Conservation (phyloP, 805 yeast species). For the Monosporozyma aerobia region DNA sequence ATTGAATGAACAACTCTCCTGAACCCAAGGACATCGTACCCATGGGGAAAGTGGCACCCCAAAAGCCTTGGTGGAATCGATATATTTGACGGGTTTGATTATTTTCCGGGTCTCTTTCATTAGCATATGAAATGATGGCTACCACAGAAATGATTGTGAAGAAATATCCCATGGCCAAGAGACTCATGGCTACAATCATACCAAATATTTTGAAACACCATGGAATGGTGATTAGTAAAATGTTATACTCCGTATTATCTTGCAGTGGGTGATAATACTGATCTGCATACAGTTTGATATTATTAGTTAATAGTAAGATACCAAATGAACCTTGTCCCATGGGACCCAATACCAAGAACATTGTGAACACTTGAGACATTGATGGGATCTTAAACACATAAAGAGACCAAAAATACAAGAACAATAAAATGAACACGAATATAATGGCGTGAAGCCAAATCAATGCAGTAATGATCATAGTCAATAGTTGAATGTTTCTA, state of each 20-base stretch:
- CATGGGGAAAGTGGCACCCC: slow-evolving; percentile 87
- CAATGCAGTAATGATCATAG: slow-evolving; percentile 45
- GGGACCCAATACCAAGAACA: slow-evolving; percentile 74
- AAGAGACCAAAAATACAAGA: slow-evolving; percentile 53
- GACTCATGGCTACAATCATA: slow-evolving; percentile 35
- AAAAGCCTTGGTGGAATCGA: slow-evolving; percentile 46
- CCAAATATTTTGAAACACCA: slow-evolving; percentile 30
- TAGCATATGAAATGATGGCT: slow-evolving; percentile 17
- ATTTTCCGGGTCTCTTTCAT: slow-evolving; percentile 15
- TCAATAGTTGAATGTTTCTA: slow-evolving; percentile 35
- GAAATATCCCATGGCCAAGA: slow-evolving; percentile 50
- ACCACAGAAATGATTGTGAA: slow-evolving; percentile 39
- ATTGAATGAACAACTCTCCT: slow-evolving; percentile 39
- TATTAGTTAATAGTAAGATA: slow-evolving; percentile 44
- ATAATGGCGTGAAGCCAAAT: slow-evolving; percentile 64
- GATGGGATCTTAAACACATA: slow-evolving; percentile 51
- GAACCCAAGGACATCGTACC: slow-evolving; percentile 71
- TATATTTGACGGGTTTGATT: slow-evolving; percentile 20
- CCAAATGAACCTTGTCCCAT: slow-evolving; percentile 80
- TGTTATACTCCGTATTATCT: slow-evolving; percentile 8
- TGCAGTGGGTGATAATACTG: slow-evolving; percentile 10
- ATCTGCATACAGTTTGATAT: slow-evolving; percentile 24
- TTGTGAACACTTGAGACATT: slow-evolving; percentile 46
- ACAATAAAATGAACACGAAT: slow-evolving; percentile 46
- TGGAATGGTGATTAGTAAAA: slow-evolving; percentile 20